Percentiles rank a stretch among this genome's conserved stretches.
Conservation (phyloP, 2,329 filamentous ascomycete species). For the Apiospora marii region DNA sequence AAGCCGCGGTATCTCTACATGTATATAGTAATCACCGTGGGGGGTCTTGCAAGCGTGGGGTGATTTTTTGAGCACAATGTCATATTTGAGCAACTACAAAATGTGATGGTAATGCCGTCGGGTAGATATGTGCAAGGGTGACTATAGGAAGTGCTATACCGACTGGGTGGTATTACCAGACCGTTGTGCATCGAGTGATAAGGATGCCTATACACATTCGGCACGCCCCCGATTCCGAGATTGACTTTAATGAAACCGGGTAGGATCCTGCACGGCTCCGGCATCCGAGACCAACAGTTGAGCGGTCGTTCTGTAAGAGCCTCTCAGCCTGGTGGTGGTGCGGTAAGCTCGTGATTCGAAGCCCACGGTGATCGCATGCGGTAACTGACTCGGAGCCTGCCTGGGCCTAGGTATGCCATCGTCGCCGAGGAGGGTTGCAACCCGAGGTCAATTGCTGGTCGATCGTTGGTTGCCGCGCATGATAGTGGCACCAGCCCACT, state of each 20-base stretch:
- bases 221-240: not conserved
- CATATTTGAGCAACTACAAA: not conserved
- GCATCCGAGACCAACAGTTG: not conserved
- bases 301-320: not conserved
- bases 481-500: conserved; percentile 10
- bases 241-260: not conserved
- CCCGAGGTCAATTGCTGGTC: conserved; percentile 1
- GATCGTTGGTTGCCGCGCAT: conserved; percentile 9
- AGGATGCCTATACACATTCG: not conserved
- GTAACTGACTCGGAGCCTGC: not conserved
- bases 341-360: conserved; percentile 13
- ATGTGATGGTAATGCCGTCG: conserved; percentile 2
- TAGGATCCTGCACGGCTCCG: not conserved
- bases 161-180: not conserved
- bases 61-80: not conserved
- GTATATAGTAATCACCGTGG: not conserved
- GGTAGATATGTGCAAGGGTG: not conserved
- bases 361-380: not conserved
- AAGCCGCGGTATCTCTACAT: not conserved
- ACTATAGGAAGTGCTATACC: not conserved
- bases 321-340: not conserved
- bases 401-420: not conserved
- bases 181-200: not conserved
- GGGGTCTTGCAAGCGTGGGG: not conserved
- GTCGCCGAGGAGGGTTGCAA: not conserved